These are phyloP conservation scores for Ascochyta pisi DNA, from an alignment of 2,329 filamentous ascomycete species.

Conservation along the genomic window DNA sequence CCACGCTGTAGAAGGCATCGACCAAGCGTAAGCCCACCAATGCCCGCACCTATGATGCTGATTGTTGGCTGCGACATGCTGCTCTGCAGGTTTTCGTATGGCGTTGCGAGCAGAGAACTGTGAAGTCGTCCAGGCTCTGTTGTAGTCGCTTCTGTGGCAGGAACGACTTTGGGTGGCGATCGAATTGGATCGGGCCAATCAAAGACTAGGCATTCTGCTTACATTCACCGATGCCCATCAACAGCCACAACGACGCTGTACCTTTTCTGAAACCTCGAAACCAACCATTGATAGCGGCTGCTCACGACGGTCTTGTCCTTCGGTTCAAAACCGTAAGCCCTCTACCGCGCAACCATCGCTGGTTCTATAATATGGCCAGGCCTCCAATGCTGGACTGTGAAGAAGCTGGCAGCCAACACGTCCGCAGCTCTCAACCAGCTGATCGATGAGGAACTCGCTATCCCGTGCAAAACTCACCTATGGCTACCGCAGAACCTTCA, in stretches of 20 bases:
- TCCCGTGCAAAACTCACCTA: no score
- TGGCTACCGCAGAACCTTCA: no score
- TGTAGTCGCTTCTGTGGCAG: neutral
- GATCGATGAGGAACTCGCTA: no score
- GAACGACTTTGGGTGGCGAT: conserved; percentile 9
- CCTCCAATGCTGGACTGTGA: no score
- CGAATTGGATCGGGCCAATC: conserved; percentile 14
- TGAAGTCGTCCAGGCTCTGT: neutral
- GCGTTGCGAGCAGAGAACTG: neutral
- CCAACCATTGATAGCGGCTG: neutral
- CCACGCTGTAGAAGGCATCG: conserved; percentile 43
- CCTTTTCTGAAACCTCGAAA: neutral
- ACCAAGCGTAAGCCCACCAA: conserved; percentile 53
- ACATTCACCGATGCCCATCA: neutral
- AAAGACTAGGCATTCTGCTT: neutral
- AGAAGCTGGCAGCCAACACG: no score
- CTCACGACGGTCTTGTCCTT: no score
- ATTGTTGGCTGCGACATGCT: conserved; percentile 39
- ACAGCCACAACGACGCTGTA: neutral
- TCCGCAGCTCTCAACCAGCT: no score
- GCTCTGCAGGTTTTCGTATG: neutral
- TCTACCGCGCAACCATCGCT: no score
- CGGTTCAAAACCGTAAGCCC: no score
- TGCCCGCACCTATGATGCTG: conserved; percentile 54
- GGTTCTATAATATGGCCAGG: no score